phyloP scores from a whole-genome alignment of 768 basidiomycete species.

The Candolleomyces eurysporus region DNA sequence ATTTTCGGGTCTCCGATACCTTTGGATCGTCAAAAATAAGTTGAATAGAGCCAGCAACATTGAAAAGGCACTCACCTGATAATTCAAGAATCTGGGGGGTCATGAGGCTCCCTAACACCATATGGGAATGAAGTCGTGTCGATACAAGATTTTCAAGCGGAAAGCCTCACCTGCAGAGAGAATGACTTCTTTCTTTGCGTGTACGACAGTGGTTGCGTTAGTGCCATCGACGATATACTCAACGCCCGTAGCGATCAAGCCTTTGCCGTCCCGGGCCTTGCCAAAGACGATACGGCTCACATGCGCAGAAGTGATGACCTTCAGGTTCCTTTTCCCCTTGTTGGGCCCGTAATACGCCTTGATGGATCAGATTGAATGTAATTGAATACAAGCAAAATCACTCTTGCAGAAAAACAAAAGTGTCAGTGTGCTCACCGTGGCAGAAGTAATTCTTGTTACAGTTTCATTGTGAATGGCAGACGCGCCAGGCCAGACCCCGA shows the following conservation, averaged over 20 bases:
- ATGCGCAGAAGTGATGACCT: constrained; percentile 21
- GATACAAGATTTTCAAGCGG: neutral
- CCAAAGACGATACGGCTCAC: constrained; percentile 32
- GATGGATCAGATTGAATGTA: neutral
- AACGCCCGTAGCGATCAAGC: constrained; percentile 34
- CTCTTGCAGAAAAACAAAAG: neutral
- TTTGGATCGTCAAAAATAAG: neutral
- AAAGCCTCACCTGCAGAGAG: constrained; percentile 44
- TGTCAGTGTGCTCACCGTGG: constrained; percentile 12
- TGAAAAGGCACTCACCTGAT: constrained; percentile 26
- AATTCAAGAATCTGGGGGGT: constrained; percentile 11
- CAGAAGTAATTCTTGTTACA: constrained; percentile 16
- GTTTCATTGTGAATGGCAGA: constrained; percentile 14
- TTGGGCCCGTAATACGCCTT: constrained; percentile 16
- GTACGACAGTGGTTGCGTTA: constrained; percentile 28
- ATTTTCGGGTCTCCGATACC: constrained; percentile 5
- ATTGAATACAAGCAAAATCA: neutral
- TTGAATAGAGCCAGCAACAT: neutral
- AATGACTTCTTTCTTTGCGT: constrained; percentile 49
- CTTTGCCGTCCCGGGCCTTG: constrained; percentile 40
- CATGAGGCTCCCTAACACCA: constrained; percentile 12
- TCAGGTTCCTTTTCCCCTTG: constrained; percentile 16
- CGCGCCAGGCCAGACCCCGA: neutral
- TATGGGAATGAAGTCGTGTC: neutral
- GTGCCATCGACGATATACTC: constrained; percentile 23